Conservation (phyloP, 805 yeast species). For the Metschnikowia hibisci region DNA sequence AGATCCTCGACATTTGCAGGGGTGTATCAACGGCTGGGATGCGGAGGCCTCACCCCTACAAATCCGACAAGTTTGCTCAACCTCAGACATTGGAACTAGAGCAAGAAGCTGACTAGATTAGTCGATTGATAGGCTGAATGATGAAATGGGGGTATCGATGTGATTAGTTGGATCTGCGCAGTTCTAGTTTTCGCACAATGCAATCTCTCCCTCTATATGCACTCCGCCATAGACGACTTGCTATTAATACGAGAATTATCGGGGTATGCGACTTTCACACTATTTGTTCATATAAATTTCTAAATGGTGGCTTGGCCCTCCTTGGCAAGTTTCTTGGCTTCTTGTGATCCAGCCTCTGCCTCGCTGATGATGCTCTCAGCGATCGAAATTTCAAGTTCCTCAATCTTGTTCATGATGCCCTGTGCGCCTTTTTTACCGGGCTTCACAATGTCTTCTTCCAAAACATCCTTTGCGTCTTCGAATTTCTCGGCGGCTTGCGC, state of each 20-base stretch:
- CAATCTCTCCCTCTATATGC: no score
- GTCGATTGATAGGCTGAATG: no score
- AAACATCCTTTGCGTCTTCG: neutral
- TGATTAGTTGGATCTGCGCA: no score
- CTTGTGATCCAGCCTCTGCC: constrained; percentile 1
- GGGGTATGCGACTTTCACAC: no score
- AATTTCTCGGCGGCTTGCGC: neutral
- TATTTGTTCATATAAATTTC: no score
- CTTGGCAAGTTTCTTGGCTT: neutral
- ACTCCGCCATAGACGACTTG: no score
- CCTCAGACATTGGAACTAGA: constrained; percentile 9
- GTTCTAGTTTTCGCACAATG: no score
- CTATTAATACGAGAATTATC: no score
- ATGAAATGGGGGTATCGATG: no score
- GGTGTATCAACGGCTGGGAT: constrained; percentile 78
- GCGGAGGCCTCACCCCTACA: constrained; percentile 88
- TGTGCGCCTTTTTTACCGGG: neutral
- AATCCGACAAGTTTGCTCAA: constrained; percentile 72
- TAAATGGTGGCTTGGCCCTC: neutral
- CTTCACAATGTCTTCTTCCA: constrained; percentile 1
- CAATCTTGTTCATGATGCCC: constrained; percentile 5
- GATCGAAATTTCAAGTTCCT: neutral
- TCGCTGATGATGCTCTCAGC: constrained; percentile 5
- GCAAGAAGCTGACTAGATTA: neutral
- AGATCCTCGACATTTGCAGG: constrained; percentile 92